phyloP scores from a whole-genome alignment of 2,329 filamentous ascomycete species.

The Mycogone perniciosa region DNA sequence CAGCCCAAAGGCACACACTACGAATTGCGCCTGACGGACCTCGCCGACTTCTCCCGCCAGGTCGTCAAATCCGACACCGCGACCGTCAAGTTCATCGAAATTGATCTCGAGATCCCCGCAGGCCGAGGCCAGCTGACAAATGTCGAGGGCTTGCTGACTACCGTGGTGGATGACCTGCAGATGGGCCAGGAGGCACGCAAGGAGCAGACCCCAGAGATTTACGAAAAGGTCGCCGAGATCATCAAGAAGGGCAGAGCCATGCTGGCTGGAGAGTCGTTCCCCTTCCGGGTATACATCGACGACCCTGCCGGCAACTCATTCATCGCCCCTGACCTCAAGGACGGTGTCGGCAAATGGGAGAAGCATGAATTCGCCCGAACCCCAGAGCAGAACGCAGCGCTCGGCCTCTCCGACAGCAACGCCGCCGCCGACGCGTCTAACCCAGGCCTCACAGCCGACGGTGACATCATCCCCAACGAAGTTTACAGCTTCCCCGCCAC shows the following conservation, averaged over 20 bases:
- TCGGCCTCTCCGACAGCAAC: slow-evolving; percentile 66
- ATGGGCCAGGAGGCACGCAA: slow-evolving; percentile 78
- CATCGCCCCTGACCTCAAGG: slow-evolving; percentile 80
- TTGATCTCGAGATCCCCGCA: slow-evolving; percentile 88
- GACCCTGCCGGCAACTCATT: slow-evolving; percentile 95
- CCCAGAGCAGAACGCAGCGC: slow-evolving; percentile 74
- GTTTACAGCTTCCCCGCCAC: slow-evolving; percentile 88
- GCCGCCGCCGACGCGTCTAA: slow-evolving; percentile 46
- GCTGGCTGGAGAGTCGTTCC: slow-evolving; percentile 69
- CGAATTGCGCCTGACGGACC: slow-evolving; percentile 67
- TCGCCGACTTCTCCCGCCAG: slow-evolving; percentile 73
- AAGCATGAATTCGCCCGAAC: slow-evolving; percentile 80
- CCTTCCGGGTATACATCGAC: slow-evolving; percentile 82
- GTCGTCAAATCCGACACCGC: slow-evolving; percentile 90
- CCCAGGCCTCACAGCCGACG: slow-evolving; percentile 46
- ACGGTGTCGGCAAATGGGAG: slow-evolving; percentile 79
- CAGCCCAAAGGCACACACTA: slow-evolving; percentile 84
- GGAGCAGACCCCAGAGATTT: slow-evolving; percentile 68
- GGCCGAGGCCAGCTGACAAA: slow-evolving; percentile 90
- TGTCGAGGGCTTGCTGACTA: slow-evolving; percentile 77
- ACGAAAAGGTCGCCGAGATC: slow-evolving; percentile 69
- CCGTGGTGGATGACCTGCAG: slow-evolving; percentile 73
- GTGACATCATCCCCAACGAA: slow-evolving; percentile 86
- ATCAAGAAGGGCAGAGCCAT: slow-evolving; percentile 70
- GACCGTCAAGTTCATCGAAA: slow-evolving; percentile 77